A percentile compares a stretch with the other conserved stretches of the same genome.
These are phyloP conservation scores for Colletotrichum limetticola DNA, from an alignment of 2,329 filamentous ascomycete genomes.

Conservation along the genomic window DNA sequence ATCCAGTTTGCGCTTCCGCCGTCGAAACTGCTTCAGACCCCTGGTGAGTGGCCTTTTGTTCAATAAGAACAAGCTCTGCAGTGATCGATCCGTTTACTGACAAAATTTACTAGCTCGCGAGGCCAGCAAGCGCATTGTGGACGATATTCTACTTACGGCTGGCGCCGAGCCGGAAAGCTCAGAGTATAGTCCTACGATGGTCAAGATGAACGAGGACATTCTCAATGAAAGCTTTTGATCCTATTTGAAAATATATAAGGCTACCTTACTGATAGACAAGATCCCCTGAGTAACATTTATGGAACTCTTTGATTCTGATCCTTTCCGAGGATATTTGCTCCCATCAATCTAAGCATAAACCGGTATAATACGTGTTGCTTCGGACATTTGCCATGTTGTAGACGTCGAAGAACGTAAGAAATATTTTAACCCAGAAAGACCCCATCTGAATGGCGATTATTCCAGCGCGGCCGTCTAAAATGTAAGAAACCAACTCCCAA, in stretches of 20 bases:
- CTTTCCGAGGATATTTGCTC: no score
- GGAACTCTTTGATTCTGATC: not conserved
- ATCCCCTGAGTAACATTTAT: not conserved
- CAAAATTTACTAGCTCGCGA: constrained; percentile 69
- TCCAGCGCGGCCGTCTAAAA: not conserved
- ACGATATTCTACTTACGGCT: constrained; percentile 81
- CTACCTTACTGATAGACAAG: not conserved
- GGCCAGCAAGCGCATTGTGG: constrained; percentile 83
- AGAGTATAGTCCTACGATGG: constrained; percentile 73
- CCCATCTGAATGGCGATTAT: not conserved
- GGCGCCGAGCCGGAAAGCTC: constrained; percentile 68
- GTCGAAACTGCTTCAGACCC: constrained; percentile 82
- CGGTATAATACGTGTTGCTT: not conserved
- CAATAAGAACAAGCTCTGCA: no score
- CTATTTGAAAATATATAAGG: not conserved
- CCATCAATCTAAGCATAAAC: not conserved
- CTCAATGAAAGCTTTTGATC: constrained; percentile 70
- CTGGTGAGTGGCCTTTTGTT: constrained; percentile 61
- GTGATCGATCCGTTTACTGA: constrained; percentile 14
- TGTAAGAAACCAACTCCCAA: not conserved
- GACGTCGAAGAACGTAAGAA: not conserved
- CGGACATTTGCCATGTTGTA: not conserved
- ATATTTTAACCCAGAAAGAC: not conserved
- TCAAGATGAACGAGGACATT: constrained; percentile 72
- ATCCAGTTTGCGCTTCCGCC: constrained; percentile 87